A percentile compares a stretch with the other conserved stretches of the same genome.
These are phyloP conservation scores for Calonectria pauciramosa DNA, from an alignment of 2,329 filamentous ascomycete species.

Conservation along the genomic window DNA sequence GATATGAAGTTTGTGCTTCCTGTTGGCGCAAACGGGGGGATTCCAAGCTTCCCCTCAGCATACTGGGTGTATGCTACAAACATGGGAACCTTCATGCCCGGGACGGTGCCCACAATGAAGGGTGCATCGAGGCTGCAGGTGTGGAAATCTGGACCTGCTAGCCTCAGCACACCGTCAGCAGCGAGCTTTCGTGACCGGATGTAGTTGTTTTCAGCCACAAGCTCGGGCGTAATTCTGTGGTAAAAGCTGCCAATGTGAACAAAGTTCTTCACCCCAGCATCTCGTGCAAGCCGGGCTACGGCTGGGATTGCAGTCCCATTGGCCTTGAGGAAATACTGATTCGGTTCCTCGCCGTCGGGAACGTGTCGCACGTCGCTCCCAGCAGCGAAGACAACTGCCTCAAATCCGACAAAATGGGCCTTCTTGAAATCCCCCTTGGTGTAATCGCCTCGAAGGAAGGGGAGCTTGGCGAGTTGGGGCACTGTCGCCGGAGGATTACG, in stretches of 20 bases:
- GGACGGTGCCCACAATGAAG: neutral
- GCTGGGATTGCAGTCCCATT: neutral
- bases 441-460: neutral
- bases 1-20: neutral
- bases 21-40: neutral
- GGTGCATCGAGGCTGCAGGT: neutral
- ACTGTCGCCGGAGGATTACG: neutral
- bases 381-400: neutral
- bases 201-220: neutral
- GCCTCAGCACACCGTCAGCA: neutral
- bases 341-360: neutral
- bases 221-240: neutral
- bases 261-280: neutral
- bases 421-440: neutral
- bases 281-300: neutral
- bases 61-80: neutral
- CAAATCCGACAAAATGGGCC: neutral
- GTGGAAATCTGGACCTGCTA: neutral
- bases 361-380: neutral
- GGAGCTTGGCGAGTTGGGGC: neutral
- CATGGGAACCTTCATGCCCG: neutral
- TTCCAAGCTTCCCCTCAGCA: neutral
- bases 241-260: neutral
- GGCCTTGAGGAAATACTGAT: neutral
- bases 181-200: neutral